These are phyloP conservation scores for Exophiala oligosperma DNA, from an alignment of 2,329 filamentous ascomycete genomes.

Conservation along the genomic window DNA sequence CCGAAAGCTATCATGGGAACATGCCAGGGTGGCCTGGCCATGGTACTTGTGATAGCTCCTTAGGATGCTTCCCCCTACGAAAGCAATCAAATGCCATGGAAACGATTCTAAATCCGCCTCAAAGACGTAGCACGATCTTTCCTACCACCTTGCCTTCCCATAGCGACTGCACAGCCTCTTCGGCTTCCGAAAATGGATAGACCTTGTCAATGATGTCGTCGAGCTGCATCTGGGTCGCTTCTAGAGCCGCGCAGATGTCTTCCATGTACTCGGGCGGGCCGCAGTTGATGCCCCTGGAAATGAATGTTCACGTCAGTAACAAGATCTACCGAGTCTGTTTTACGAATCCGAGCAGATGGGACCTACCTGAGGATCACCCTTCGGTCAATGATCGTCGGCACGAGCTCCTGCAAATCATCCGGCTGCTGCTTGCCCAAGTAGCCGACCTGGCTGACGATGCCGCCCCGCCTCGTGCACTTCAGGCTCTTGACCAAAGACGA, in stretches of 20 bases:
- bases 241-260: constrained; percentile 40
- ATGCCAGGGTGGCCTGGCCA: too few species aligned
- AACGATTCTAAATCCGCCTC: not conserved
- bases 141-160: constrained; percentile 47
- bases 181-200: constrained; percentile 40
- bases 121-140: constrained; percentile 36
- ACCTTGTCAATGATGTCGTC: constrained; percentile 41
- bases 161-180: constrained; percentile 43
- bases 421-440: constrained; percentile 40
- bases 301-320: not conserved
- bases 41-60: too few species aligned
- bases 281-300: constrained; percentile 41
- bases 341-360: not conserved
- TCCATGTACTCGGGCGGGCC: constrained; percentile 44
- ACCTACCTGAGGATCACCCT: constrained; percentile 36
- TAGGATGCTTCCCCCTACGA: too few species aligned
- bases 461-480: constrained; percentile 43
- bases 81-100: not conserved
- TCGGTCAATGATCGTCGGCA: constrained; percentile 41
- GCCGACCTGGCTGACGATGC: constrained; percentile 46
- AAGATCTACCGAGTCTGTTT: not conserved
- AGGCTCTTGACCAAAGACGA: constrained; percentile 42
- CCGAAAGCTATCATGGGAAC: too few species aligned
- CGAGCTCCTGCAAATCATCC: constrained; percentile 36
- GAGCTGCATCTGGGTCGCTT: constrained; percentile 29